Conservation (phyloP, 2,329 filamentous ascomycete genomes). For the Aspergillus candidus region DNA sequence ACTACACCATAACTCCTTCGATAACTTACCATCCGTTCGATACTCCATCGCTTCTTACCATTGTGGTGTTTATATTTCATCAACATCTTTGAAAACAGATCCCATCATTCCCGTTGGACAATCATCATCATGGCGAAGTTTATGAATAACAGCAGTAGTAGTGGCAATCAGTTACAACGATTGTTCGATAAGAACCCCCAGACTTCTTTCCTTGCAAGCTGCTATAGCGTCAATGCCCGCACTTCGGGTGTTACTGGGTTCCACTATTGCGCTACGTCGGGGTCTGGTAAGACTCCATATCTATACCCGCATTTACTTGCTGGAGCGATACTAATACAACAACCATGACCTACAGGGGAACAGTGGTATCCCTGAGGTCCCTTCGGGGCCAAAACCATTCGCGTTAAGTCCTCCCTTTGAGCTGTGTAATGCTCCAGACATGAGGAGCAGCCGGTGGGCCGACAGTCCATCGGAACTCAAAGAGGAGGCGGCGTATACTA, state of each 20-base stretch:
- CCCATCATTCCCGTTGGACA: conserved; percentile 4
- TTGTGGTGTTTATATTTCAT: too few relatives aligned
- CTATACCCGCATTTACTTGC: background rate
- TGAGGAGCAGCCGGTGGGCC: conserved; percentile 46
- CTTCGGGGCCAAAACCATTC: conserved; percentile 77
- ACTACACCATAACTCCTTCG: too few relatives aligned
- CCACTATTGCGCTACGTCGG: conserved; percentile 93
- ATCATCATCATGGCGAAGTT: conserved; percentile 33
- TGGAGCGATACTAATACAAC: conserved; percentile 5
- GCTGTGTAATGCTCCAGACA: conserved; percentile 61
- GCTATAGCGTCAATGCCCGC: conserved; percentile 72
- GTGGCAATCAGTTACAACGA: conserved; percentile 55
- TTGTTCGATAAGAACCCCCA: conserved; percentile 45
- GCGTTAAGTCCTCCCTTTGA: conserved; percentile 85
- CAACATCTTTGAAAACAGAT: too few relatives aligned
- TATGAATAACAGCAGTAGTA: conserved; percentile 69
- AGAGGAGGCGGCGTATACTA: conserved; percentile 93
- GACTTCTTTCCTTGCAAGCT: conserved; percentile 79
- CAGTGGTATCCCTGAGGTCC: conserved; percentile 96
- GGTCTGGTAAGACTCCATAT: conserved; percentile 54
- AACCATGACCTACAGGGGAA: conserved; percentile 50
- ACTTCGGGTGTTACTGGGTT: conserved; percentile 70
- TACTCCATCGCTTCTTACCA: too few relatives aligned
- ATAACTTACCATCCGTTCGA: too few relatives aligned
- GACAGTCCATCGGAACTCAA: conserved; percentile 38